Evolutionary conservation across 495 filamentous ascomycete species (phyloP), one percentile per base, ranked within the genome.

Genomic region (Cercophora scortea): DNA sequence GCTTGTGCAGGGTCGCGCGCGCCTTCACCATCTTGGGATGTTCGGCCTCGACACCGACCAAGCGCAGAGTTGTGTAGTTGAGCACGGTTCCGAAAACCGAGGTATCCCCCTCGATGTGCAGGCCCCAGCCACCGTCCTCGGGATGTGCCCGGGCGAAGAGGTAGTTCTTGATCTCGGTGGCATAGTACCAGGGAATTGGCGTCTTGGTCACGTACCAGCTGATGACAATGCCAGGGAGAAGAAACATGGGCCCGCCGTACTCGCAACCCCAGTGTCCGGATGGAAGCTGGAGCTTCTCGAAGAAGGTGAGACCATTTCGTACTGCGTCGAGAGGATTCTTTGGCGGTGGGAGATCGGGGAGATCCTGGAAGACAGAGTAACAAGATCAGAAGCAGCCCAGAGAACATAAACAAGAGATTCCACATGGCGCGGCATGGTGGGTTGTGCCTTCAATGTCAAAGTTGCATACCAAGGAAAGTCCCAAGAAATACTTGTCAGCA

Each of bases 201-300:
- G 90, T 95, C 60, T 92, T 82, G 42, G 94, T 97, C 41, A 88
- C 88, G 65, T 93, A 90, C 78, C 87, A 90, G n/a, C 88, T 78
- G 58, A 95, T 81, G 53, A 96, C 83, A 13, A 93, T 61, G 18
- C 90, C 89, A 2, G 90, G 89, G 8, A 96, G 71, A 45, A 98
- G 80, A 64, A 98, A 96, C 79, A 82, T 79, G 10, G 81, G 81
- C 1, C 91, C 93, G 54, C 93, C 93, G 71, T 97, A 98, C 65
- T 97, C 93, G 71, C 91, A 96, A 5, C 78, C 93, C 93, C 93
- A 98, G 63, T 96, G 88, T 4, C 93, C 93, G 8, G 88, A 83
- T 42, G 86, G 81, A 0, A 95, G 79, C 62, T 98, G 93, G 39
- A 97, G 77, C 45, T 90, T 80, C 36, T 90, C 88, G 75, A 93